Conservation (phyloP, 1,284 basidiomycete species). For the Trichosporon sp. region DNA sequence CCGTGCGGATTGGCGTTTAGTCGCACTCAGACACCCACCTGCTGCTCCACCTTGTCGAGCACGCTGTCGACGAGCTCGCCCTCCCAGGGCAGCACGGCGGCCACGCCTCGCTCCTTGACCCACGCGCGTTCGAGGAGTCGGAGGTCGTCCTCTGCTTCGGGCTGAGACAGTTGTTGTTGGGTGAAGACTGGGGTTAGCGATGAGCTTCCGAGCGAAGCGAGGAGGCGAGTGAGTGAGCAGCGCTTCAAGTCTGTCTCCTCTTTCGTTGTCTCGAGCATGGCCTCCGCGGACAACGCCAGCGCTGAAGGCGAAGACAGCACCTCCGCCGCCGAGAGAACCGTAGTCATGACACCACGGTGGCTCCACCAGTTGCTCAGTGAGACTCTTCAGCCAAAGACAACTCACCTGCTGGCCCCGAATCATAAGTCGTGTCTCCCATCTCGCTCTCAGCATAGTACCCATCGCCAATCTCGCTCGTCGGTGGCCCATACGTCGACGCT, state of each 20-base stretch:
- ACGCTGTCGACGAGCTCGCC: conserved; percentile 65
- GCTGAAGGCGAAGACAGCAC: too few relatives aligned
- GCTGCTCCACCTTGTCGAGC: conserved; percentile 75
- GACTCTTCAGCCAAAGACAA: neutral
- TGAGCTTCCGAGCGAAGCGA: neutral
- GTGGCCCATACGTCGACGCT: neutral
- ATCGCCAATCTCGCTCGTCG: neutral
- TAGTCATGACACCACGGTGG: too few relatives aligned
- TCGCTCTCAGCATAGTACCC: neutral
- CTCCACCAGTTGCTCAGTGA: too few relatives aligned
- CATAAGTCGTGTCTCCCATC: neutral
- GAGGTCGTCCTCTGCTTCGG: conserved; percentile 29
- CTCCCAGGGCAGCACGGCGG: conserved; percentile 69
- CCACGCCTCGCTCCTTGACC: conserved; percentile 79
- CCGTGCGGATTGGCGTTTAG: neutral
- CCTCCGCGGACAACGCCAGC: too few relatives aligned
- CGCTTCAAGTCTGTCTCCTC: neutral
- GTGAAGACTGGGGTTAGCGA: neutral
- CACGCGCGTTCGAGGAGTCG: conserved; percentile 61
- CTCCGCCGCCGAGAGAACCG: too few relatives aligned
- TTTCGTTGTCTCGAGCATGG: too few relatives aligned
- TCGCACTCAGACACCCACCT: conserved; percentile 67
- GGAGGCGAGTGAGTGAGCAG: neutral
- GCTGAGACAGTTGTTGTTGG: neutral
- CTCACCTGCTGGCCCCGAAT: neutral